Conservation (phyloP, 2,329 filamentous ascomycete species). For the Xylaria arbuscula region DNA sequence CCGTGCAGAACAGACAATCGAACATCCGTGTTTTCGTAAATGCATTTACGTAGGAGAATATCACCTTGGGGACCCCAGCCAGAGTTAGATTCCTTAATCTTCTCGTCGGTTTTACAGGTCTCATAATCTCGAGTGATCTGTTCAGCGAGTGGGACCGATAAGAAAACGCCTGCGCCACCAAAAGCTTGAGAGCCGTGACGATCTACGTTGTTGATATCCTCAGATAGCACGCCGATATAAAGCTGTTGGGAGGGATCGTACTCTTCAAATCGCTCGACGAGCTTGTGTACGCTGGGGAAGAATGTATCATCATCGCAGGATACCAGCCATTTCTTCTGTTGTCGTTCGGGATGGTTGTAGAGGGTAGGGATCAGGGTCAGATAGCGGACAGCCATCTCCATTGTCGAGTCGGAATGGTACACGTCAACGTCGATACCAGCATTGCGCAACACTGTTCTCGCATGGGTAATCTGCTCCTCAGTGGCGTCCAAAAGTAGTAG, state of each 20-base stretch:
- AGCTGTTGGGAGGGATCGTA: conserved; percentile 64
- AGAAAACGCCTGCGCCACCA: conserved; percentile 71
- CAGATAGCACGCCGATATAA: conserved; percentile 71
- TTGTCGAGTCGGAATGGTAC: conserved; percentile 62
- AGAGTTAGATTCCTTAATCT: conserved; percentile 65
- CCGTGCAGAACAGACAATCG: conserved; percentile 67
- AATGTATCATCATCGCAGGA: conserved; percentile 74
- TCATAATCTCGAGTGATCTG: conserved; percentile 59
- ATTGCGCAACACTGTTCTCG: conserved; percentile 58
- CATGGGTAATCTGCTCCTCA: conserved; percentile 62
- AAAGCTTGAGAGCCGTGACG: conserved; percentile 72
- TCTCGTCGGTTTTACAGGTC: conserved; percentile 60
- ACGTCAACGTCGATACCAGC: conserved; percentile 69
- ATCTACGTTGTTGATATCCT: conserved; percentile 69
- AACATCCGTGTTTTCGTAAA: conserved; percentile 70
- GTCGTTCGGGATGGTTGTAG: conserved; percentile 62
- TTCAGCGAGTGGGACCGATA: conserved; percentile 63
- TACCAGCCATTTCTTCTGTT: conserved; percentile 67
- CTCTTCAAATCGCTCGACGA: conserved; percentile 62
- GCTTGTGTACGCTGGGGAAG: conserved; percentile 67
- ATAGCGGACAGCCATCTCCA: conserved; percentile 70
- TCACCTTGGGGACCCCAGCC: conserved; percentile 71
- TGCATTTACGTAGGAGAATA: conserved; percentile 70
- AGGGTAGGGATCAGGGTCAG: conserved; percentile 65
- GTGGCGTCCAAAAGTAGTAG: conserved; percentile 65